Percentiles rank a stretch among this genome's conserved stretches.
Evolutionary conservation across 148 eudicot species (phyloP).

Genomic region (Spergularia bocconei): DNA sequence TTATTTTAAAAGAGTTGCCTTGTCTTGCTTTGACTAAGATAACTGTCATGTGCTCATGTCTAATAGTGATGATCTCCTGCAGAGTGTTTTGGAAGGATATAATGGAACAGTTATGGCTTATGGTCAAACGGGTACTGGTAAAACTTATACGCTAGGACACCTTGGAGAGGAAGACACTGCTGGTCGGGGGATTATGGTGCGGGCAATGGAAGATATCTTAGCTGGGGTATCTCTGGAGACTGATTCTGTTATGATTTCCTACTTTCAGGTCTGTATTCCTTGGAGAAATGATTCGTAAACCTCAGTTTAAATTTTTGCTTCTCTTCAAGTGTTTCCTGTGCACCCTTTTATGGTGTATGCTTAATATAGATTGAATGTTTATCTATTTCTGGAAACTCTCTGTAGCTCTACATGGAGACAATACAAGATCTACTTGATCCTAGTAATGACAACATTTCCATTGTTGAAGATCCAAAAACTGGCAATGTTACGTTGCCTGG

Average conservation of each 20-base stretch:
- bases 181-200: conserved; percentile 92
- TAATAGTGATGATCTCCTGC: conserved; percentile 23
- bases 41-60: neutral
- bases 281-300: neutral
- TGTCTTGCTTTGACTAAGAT: neutral
- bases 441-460: conserved; percentile 71
- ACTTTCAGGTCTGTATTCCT: conserved; percentile 61
- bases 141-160: conserved; percentile 82
- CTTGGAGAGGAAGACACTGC: conserved; percentile 87
- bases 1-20: neutral
- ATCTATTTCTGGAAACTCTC: neutral
- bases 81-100: conserved; percentile 93
- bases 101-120: conserved; percentile 95
- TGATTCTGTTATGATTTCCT: conserved; percentile 67
- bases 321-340: neutral
- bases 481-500: conserved; percentile 91
- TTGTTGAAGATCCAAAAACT: conserved; percentile 74
- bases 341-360: neutral
- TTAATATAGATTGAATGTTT: conserved; percentile 1
- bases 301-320: neutral
- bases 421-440: conserved; percentile 92
- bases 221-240: conserved; percentile 56
- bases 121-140: conserved; percentile 96
- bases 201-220: conserved; percentile 91
- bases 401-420: conserved; percentile 93